Evolutionary conservation across 306 rosid genomes (phyloP), one percentile per base, ranked within the genome.

Genomic region (Vigna nakashimae): DNA sequence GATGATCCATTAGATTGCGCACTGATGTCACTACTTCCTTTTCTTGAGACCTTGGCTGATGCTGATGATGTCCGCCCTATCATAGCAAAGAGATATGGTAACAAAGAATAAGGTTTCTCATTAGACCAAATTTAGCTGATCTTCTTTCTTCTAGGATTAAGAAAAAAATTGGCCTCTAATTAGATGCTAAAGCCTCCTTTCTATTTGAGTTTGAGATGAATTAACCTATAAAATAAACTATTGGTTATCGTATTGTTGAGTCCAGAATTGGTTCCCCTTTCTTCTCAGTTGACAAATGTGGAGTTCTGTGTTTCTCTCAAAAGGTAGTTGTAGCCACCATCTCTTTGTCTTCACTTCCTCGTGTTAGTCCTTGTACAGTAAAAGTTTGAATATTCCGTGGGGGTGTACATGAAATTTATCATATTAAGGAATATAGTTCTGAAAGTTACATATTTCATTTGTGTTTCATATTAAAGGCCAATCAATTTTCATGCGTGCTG

Each of bases 61-160:
- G 97, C 87, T 62, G 99, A 95, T 80, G 99, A 95, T 77, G 99
- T 95, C 70, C 99, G 99, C 55, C 97, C 99, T 50, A 86, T 95
- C 79, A 95, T 95, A 84, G 91, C 92, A 40, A 82, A 90, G 87
- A 88, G 84, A 88, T 95, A 91, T 43, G 94, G 96, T 91, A 90
- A 91, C 90, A 88, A 87, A 89, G 98, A 89, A 89, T 95, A 92
- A 88, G 81, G 81, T 88, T 87, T 92, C 88, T 83, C 81, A 69
- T 83, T 86, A 79, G 86, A 87, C 81, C 85, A 84, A 84, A 82
- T 84, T 85, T 90, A 86, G 85, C 85, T 82, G 89, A 87, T 78
- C 78, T 78, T 82, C 72, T 78, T 79, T 67, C 62, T 69, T 82
- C 65, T 75, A 76, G 86, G 83, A 80, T 71, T 69, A 73, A 80